Evolutionary conservation across 768 basidiomycete species (phyloP).

Genomic region (Leucocoprinus birnbaumii): DNA sequence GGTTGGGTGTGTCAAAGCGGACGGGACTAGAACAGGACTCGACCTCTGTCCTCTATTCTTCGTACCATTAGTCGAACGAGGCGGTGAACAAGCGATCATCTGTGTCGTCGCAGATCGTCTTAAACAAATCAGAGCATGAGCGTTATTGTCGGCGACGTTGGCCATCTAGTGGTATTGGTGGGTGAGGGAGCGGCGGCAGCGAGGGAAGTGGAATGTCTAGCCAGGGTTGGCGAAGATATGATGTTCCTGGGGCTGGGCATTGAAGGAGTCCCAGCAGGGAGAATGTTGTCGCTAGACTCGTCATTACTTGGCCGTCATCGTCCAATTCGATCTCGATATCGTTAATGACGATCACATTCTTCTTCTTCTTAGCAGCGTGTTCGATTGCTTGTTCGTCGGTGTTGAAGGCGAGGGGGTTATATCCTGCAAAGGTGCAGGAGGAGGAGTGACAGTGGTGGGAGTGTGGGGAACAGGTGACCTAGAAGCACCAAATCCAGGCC

Average conservation of each 20-base stretch:
- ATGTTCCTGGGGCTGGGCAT: too few relatives aligned
- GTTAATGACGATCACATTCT: slow-evolving; percentile 36
- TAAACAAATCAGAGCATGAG: slow-evolving; percentile 8
- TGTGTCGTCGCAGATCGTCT: not conserved
- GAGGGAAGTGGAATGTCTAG: too few relatives aligned
- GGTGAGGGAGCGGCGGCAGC: not conserved
- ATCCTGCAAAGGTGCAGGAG: not conserved
- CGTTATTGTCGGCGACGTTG: not conserved
- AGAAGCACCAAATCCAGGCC: not conserved
- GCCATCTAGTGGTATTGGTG: not conserved
- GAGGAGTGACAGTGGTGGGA: not conserved
- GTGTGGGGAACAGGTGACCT: not conserved
- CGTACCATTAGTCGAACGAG: not conserved
- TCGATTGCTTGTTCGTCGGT: not conserved
- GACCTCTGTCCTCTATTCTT: too few relatives aligned
- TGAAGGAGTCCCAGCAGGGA: slow-evolving; percentile 11
- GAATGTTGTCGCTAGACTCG: slow-evolving; percentile 10
- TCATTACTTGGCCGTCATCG: slow-evolving; percentile 18
- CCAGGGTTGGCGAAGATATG: not conserved
- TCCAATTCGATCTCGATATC: slow-evolving; percentile 38
- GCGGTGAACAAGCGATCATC: not conserved
- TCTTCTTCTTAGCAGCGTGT: too few relatives aligned
- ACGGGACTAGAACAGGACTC: not conserved
- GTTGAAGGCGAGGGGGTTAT: slow-evolving; percentile 1
- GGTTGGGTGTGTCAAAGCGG: not conserved